Percentiles rank a stretch among this genome's conserved stretches.
phyloP scores from a whole-genome alignment of 768 basidiomycete species.

The Holtermanniella nyarrowii region DNA sequence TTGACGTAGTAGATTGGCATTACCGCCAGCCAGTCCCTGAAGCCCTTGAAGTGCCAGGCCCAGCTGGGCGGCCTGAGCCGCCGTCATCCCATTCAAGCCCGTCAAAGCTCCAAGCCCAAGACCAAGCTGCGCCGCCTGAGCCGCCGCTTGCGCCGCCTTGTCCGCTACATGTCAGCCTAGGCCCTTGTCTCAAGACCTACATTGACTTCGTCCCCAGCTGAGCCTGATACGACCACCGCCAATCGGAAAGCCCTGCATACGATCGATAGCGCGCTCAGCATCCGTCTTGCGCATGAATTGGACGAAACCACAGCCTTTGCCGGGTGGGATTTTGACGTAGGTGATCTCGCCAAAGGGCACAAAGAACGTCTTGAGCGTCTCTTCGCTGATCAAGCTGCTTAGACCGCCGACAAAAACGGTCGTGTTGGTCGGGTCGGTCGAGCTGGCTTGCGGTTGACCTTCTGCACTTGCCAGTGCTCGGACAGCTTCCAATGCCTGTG shows the following conservation, averaged over 20 bases:
- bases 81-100: slow-evolving; percentile 11
- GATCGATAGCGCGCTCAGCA: slow-evolving; percentile 84
- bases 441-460: background rate
- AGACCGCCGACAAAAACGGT: slow-evolving; percentile 87
- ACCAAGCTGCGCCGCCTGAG: slow-evolving; percentile 36
- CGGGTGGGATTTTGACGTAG: slow-evolving; percentile 93
- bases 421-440: slow-evolving; percentile 49
- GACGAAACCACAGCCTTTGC: slow-evolving; percentile 91
- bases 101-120: slow-evolving; percentile 10
- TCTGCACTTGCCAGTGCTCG: background rate
- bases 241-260: slow-evolving; percentile 93
- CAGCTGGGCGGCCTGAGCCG: slow-evolving; percentile 11
- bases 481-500: background rate
- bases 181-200: slow-evolving; percentile 5
- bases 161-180: slow-evolving; percentile 44
- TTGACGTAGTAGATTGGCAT: background rate
- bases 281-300: slow-evolving; percentile 87
- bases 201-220: slow-evolving; percentile 58
- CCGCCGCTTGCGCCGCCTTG: slow-evolving; percentile 83
- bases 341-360: slow-evolving; percentile 87
- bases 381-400: slow-evolving; percentile 78
- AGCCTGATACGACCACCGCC: slow-evolving; percentile 82
- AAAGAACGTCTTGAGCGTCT: slow-evolving; percentile 81
- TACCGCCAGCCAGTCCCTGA: slow-evolving; percentile 2
- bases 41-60: slow-evolving; percentile 6